Conservation (phyloP, 2,329 filamentous ascomycete genomes). For the Fusarium palustre region DNA sequence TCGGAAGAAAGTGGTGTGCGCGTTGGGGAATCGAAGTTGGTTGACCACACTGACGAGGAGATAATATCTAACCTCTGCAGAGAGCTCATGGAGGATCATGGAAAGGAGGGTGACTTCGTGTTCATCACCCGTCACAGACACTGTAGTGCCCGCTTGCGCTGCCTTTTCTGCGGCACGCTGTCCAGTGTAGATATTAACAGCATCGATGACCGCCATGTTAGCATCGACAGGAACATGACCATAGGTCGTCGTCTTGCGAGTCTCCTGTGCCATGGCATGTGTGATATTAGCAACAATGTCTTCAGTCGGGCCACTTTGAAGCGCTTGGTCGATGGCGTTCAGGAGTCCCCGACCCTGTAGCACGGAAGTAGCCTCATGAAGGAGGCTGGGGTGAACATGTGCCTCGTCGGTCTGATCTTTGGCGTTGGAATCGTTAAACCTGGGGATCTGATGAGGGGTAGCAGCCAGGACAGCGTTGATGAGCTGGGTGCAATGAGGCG, state of each 20-base stretch:
- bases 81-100: conserved; percentile 79
- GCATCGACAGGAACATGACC: conserved; percentile 75
- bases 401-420: conserved; percentile 83
- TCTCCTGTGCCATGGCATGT: conserved; percentile 74
- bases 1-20: conserved; percentile 92
- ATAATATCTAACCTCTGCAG: conserved; percentile 84
- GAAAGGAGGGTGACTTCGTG: conserved; percentile 78
- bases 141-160: conserved; percentile 68
- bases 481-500: conserved; percentile 85
- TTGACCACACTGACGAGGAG: conserved; percentile 87
- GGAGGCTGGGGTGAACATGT: conserved; percentile 72
- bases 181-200: conserved; percentile 85
- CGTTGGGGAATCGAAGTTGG: conserved; percentile 90
- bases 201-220: conserved; percentile 79
- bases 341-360: conserved; percentile 67
- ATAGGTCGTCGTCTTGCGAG: conserved; percentile 70
- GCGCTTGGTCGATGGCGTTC: conserved; percentile 69
- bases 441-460: conserved; percentile 76
- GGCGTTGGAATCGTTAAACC: conserved; percentile 75
- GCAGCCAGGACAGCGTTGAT: conserved; percentile 90
- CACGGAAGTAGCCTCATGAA: conserved; percentile 70
- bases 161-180: conserved; percentile 74
- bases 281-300: conserved; percentile 82
- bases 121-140: conserved; percentile 58
- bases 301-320: conserved; percentile 72